These are phyloP conservation scores for Scheffersomyces lignosus DNA, from an alignment of 805 yeast species.

Conservation along the genomic window DNA sequence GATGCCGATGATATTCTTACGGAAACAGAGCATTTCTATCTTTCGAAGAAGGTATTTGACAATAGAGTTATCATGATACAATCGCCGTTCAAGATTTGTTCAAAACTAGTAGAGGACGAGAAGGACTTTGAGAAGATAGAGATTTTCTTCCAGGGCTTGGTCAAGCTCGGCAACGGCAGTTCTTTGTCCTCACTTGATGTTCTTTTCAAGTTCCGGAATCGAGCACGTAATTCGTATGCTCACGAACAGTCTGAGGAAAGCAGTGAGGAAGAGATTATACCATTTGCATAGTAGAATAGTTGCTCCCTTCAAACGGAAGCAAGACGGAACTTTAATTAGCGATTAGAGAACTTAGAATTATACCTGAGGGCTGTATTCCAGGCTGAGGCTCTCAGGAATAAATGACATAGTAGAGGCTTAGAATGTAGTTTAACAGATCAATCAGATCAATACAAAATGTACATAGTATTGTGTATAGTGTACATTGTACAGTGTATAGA, in stretches of 20 bases:
- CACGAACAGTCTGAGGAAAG: too few relatives aligned
- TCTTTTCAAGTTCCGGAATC: constrained; percentile 3
- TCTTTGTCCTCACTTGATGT: constrained; percentile 7
- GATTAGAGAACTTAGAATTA: too few relatives aligned
- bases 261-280: constrained; percentile 3
- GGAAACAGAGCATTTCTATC: constrained; percentile 16
- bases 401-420: too few relatives aligned
- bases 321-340: not conserved
- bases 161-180: constrained; percentile 25
- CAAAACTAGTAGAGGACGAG: constrained; percentile 17
- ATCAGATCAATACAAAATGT: too few relatives aligned
- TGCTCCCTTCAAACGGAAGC: not conserved
- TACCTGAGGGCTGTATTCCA: too few relatives aligned
- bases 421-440: too few relatives aligned
- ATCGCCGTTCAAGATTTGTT: constrained; percentile 17
- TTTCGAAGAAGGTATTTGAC: constrained; percentile 21
- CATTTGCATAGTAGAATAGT: constrained; percentile 2
- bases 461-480: too few relatives aligned
- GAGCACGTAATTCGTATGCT: too few relatives aligned
- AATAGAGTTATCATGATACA: constrained; percentile 24
- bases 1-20: constrained; percentile 10
- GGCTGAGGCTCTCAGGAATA: too few relatives aligned
- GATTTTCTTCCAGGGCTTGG: constrained; percentile 22
- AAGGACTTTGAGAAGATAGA: constrained; percentile 22
- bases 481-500: too few relatives aligned